phyloP scores from a whole-genome alignment of 2,329 filamentous ascomycete species.

The Corniculantispora saksenae region DNA sequence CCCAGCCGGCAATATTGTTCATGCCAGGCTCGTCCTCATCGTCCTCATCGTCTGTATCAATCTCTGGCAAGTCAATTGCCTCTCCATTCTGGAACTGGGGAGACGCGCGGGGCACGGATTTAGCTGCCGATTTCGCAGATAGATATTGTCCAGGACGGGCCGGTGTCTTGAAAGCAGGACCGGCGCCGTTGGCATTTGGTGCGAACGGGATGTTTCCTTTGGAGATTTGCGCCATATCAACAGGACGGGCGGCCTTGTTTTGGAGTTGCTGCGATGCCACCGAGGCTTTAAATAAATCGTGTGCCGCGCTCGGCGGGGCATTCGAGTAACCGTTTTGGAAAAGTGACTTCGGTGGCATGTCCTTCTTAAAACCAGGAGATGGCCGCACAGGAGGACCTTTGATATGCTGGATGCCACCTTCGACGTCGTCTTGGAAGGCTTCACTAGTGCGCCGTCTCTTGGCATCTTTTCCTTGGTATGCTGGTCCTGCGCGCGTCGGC shows the following conservation, averaged over 20 bases:
- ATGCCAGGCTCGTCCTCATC: slow-evolving; percentile 67
- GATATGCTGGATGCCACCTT: slow-evolving; percentile 60
- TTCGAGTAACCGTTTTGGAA: slow-evolving; percentile 64
- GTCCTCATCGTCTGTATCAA: slow-evolving; percentile 91
- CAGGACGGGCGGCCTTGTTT: slow-evolving; percentile 63
- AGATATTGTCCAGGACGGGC: slow-evolving; percentile 51
- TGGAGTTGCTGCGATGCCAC: slow-evolving; percentile 69
- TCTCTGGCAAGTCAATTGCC: slow-evolving; percentile 88
- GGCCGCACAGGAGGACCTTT: slow-evolving; percentile 86
- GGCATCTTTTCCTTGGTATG: slow-evolving; percentile 68
- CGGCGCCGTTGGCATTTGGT: slow-evolving; percentile 61
- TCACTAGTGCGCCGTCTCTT: slow-evolving; percentile 82
- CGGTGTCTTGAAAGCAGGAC: slow-evolving; percentile 67
- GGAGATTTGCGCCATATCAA: slow-evolving; percentile 85
- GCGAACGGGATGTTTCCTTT: slow-evolving; percentile 91
- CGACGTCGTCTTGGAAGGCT: slow-evolving; percentile 64
- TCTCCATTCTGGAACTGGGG: slow-evolving; percentile 89
- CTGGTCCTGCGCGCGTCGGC: slow-evolving; percentile 54
- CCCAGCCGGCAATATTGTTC: slow-evolving; percentile 72
- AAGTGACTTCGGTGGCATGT: slow-evolving; percentile 59
- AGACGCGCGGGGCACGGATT: slow-evolving; percentile 67
- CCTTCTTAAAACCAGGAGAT: slow-evolving; percentile 70
- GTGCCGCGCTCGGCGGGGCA: slow-evolving; percentile 53
- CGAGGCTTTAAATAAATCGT: slow-evolving; percentile 65
- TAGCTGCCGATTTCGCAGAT: slow-evolving; percentile 57